phyloP scores from a whole-genome alignment of 371 early-diverging fungal genomes.

The Mortierella sp. region DNA sequence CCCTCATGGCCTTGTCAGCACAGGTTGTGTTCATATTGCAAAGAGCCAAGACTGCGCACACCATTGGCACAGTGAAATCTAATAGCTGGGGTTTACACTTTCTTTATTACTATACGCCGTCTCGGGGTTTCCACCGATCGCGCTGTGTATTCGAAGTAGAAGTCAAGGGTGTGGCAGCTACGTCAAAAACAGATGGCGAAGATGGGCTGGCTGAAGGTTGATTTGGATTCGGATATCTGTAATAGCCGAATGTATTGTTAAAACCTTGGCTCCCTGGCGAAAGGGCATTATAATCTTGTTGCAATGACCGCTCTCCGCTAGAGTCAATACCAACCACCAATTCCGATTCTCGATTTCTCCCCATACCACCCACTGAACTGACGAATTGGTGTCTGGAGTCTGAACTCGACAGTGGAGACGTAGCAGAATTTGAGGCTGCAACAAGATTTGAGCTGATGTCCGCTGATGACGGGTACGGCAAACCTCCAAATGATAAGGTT shows the following conservation, averaged over 20 bases:
- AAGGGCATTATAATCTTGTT: background rate
- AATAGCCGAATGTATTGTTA: conserved; percentile 20
- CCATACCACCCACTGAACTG: background rate
- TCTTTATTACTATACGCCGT: background rate
- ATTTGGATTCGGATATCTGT: conserved; percentile 27
- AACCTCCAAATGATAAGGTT: background rate
- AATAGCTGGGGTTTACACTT: too few species aligned
- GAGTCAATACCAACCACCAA: background rate
- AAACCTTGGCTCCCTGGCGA: conserved; percentile 18
- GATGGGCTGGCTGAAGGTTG: background rate
- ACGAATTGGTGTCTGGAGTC: background rate
- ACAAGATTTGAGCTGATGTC: background rate
- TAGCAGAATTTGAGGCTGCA: background rate
- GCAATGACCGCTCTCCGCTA: background rate
- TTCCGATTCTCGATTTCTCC: background rate
- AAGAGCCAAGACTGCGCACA: too few species aligned
- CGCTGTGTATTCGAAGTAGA: background rate
- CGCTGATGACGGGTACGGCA: background rate
- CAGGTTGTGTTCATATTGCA: too few species aligned
- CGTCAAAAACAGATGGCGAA: too few species aligned
- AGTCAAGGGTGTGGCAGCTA: too few species aligned
- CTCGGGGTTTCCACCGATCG: background rate
- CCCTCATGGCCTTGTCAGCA: too few species aligned
- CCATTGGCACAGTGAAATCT: too few species aligned
- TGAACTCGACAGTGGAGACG: background rate